phyloP scores from a whole-genome alignment of 2,329 filamentous ascomycete genomes.

The Colletotrichum australisinense region DNA sequence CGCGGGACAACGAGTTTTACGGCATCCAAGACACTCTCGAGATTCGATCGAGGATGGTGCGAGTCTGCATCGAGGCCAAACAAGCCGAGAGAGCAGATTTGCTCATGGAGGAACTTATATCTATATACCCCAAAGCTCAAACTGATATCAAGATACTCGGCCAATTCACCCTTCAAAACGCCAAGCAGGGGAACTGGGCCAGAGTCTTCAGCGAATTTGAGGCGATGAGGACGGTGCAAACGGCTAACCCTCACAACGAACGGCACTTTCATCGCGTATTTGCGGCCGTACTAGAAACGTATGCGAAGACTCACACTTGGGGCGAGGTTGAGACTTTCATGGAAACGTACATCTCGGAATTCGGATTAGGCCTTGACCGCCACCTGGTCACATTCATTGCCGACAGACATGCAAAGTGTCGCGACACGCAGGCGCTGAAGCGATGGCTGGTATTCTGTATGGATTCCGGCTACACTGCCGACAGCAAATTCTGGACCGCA shows the following conservation, averaged over 20 bases:
- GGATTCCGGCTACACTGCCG: constrained; percentile 47
- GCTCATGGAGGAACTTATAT: constrained; percentile 5
- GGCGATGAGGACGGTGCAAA: constrained; percentile 39
- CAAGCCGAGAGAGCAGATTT: constrained; percentile 2
- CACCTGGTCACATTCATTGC: constrained; percentile 55
- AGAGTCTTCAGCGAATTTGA: constrained; percentile 49
- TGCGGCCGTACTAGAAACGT: constrained; percentile 52
- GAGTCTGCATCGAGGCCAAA: constrained; percentile 27
- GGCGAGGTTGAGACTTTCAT: constrained; percentile 54
- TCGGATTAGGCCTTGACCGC: constrained; percentile 48
- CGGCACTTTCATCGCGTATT: constrained; percentile 47
- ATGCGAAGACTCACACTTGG: constrained; percentile 50
- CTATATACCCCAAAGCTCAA: constrained; percentile 1
- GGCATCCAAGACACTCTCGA: constrained; percentile 15
- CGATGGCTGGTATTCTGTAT: constrained; percentile 55
- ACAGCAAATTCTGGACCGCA: constrained; percentile 51
- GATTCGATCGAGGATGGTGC: constrained; percentile 25
- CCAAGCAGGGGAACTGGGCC: constrained; percentile 54
- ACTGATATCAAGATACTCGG: constrained; percentile 42
- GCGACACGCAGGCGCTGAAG: constrained; percentile 51
- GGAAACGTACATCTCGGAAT: constrained; percentile 47
- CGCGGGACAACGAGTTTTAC: constrained; percentile 19
- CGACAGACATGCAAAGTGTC: constrained; percentile 53
- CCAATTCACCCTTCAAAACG: constrained; percentile 49
- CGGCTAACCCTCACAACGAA: constrained; percentile 18